Evolutionary conservation across 257 asterid genomes (phyloP), one percentile per base, ranked within the genome.

Genomic region (Lycium barbarum): DNA sequence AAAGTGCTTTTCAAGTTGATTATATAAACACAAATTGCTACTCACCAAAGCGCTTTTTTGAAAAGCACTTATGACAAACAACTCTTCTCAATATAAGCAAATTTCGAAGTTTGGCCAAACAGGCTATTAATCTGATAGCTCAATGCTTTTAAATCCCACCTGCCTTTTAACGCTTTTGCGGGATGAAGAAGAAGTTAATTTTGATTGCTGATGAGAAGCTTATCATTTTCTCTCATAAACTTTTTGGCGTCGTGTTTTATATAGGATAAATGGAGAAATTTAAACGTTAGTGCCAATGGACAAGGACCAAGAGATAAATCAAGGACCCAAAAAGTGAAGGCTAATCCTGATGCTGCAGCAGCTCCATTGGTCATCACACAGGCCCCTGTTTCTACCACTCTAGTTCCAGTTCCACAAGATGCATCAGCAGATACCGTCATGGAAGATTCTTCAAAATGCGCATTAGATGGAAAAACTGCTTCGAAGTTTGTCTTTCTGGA

Each of bases 261-360:
- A 26, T 86, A 94, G 99, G 98, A 96, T 91, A 96, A 96, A 87
- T 96, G 98, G 98, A 86, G 99, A 83, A 96, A 96, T 88, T 88
- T 96, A 91, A 92, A 90, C 80, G 96, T 91, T 14, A 87, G 91
- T 72, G 95, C 97, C 66, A 93, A 83, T 88, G 97, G 94, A 55
- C 92, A 87, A 88, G 91, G 89, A 2, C 86, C 94, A 14, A 91
- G 94, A 86, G 97, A 91, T 13, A 95, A 91, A 85, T 89, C 94
- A 8, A 92, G 90, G 92, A 61, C 88, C 79, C 88, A 83, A 9
- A 94, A 94, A 79, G 88, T 73, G 26, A 94, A 92, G 90, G 83
- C 80, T 68, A 87, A 58, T 88, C 68, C 92, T 81, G 96, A 93
- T 20, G 55, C 88, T 68, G 87, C 90, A 53, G 93, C 90, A 68